Evolutionary conservation across 2,329 filamentous ascomycete species (phyloP).

Genomic region (Arthrobotrys sinensis): DNA sequence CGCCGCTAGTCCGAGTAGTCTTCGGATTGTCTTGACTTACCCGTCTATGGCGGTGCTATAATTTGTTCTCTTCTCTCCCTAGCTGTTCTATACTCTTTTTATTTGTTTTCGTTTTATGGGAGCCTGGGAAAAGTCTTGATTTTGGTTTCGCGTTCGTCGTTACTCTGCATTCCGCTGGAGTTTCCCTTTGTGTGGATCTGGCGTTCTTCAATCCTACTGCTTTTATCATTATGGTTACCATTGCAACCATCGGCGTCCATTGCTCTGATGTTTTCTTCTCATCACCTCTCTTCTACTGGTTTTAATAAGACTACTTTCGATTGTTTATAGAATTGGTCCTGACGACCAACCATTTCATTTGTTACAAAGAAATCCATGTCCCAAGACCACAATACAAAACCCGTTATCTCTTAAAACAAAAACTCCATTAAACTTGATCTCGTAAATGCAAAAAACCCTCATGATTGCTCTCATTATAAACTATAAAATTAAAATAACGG

Average conservation of each 20-base stretch:
- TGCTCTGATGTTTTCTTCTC: not conserved
- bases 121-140: constrained; percentile 13
- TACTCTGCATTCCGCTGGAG: not conserved
- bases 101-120: not conserved
- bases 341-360: not conserved
- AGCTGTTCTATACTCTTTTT: not conserved
- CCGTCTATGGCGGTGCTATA: not conserved
- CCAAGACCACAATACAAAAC: not conserved
- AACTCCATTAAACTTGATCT: not conserved
- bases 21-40: not conserved
- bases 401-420: not conserved
- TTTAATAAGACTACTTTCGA: not conserved
- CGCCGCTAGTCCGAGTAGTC: constrained; percentile 12
- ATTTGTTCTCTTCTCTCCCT: not conserved
- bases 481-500: not conserved
- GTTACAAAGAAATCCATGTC: not conserved
- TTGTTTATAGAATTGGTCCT: not conserved
- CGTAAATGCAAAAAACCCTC: not conserved
- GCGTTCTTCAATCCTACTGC: not conserved
- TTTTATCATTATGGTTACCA: not conserved
- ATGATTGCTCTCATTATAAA: not conserved
- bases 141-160: not conserved
- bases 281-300: not conserved
- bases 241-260: not conserved
- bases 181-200: not conserved